These are phyloP conservation scores for Podila epigama DNA, from an alignment of 192 early-diverging fungal genomes.

Conservation along the genomic window DNA sequence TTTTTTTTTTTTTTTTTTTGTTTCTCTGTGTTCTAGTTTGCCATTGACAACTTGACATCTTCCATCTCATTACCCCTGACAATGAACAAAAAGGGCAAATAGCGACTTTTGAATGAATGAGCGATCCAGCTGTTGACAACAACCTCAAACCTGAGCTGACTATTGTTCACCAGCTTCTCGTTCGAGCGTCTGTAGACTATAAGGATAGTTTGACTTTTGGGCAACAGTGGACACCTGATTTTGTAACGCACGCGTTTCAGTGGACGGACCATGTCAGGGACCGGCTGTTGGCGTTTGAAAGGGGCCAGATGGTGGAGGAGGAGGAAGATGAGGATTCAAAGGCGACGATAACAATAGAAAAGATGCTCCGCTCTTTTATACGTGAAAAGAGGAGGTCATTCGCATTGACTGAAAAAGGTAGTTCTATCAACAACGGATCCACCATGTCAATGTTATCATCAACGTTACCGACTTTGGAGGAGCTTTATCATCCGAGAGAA, in stretches of 20 bases:
- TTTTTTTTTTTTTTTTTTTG: background rate
- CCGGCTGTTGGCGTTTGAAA: background rate
- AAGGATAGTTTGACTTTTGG: slow-evolving; percentile 2
- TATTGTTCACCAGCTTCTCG: slow-evolving; percentile 26
- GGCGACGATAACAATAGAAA: background rate
- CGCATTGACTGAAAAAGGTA: too few species aligned
- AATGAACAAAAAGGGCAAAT: too few species aligned
- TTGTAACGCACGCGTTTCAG: slow-evolving; percentile 19
- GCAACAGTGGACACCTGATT: slow-evolving; percentile 24
- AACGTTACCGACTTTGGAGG: slow-evolving; percentile 2
- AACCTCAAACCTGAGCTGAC: slow-evolving; percentile 9
- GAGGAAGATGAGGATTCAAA: too few species aligned
- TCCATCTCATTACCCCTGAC: background rate
- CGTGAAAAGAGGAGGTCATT: too few species aligned
- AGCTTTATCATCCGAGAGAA: slow-evolving; percentile 10
- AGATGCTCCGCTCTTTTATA: too few species aligned
- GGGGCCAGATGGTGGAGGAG: too few species aligned
- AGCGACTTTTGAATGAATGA: background rate
- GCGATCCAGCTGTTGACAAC: background rate
- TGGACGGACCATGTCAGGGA: slow-evolving; percentile 33
- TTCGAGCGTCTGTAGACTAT: slow-evolving; percentile 17
- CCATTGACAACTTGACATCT: background rate
- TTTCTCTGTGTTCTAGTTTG: background rate
- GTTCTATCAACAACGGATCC: background rate
- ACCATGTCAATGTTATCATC: background rate